These are phyloP conservation scores for Fusarium ramigenum DNA, from an alignment of 2,329 filamentous ascomycete genomes.

Conservation along the genomic window DNA sequence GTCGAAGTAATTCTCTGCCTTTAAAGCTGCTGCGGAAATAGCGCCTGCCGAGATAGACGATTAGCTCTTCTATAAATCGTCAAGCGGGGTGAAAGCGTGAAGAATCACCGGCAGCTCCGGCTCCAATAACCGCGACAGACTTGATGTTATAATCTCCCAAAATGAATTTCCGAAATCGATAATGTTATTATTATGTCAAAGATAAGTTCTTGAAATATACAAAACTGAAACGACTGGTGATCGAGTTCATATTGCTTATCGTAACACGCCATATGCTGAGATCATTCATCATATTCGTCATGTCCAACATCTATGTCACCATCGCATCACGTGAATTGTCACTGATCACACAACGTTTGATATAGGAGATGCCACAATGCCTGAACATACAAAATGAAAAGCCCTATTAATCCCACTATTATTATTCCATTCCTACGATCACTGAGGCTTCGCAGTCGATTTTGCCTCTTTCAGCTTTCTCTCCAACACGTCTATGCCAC, in stretches of 20 bases:
- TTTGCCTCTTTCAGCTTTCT: conserved; percentile 8
- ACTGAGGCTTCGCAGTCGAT: neutral
- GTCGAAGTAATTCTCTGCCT: conserved; percentile 56
- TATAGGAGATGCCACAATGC: rapidly evolving
- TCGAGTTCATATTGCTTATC: neutral
- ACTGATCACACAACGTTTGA: too few relatives aligned
- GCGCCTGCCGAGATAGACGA: conserved; percentile 49
- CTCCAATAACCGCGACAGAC: conserved; percentile 36
- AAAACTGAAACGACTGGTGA: rapidly evolving
- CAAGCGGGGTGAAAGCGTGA: too few relatives aligned
- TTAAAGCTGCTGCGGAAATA: conserved; percentile 57
- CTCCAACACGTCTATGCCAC: conserved; percentile 27
- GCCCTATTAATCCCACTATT: too few relatives aligned
- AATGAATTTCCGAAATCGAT: rapidly evolving
- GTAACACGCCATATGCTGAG: neutral
- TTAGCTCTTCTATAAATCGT: neutral
- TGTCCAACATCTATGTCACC: conserved; percentile 14
- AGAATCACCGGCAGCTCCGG: conserved; percentile 34
- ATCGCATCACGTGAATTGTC: conserved; percentile 17
- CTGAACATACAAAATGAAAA: neutral
- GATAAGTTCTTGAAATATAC: rapidly evolving
- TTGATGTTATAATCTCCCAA: conserved; percentile 20
- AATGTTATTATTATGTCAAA: neutral
- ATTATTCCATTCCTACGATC: rapidly evolving
- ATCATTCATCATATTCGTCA: conserved; percentile 20